Evolutionary conservation across 192 early-diverging fungal species (phyloP).

Genomic region (Piromyces finnis): DNA sequence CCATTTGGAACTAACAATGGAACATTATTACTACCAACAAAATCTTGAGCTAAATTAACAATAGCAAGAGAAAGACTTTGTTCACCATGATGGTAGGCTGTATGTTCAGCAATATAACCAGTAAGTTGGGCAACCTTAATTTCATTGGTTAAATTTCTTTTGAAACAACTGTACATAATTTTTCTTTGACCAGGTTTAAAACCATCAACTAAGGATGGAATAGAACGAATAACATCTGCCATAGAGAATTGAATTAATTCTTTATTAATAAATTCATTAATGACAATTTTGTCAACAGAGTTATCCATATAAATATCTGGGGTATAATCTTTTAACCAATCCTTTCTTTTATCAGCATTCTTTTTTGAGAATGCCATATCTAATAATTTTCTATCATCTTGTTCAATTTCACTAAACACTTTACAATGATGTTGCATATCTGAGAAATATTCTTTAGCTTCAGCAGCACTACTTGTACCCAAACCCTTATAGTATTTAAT

Average conservation of each 20-base stretch:
- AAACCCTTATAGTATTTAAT: slow-evolving; percentile 98
- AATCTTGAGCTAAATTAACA: slow-evolving; percentile 85
- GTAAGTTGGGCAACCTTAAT: slow-evolving; percentile 54
- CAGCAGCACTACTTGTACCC: slow-evolving; percentile 65
- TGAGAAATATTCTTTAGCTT: slow-evolving; percentile 86
- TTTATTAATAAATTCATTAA: slow-evolving; percentile 84
- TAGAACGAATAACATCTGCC: slow-evolving; percentile 86
- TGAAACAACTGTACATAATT: slow-evolving; percentile 72
- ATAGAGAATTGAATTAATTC: slow-evolving; percentile 89
- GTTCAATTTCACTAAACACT: slow-evolving; percentile 31
- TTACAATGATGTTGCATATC: slow-evolving; percentile 64
- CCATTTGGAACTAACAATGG: slow-evolving; percentile 66
- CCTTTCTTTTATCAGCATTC: slow-evolving; percentile 84
- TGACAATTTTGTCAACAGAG: slow-evolving; percentile 47
- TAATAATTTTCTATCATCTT: slow-evolving; percentile 54
- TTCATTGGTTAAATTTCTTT: slow-evolving; percentile 59
- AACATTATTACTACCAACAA: slow-evolving; percentile 83
- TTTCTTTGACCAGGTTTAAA: slow-evolving; percentile 95
- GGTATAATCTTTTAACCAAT: slow-evolving; percentile 65
- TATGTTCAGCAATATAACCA: slow-evolving; percentile 73
- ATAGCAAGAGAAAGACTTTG: slow-evolving; percentile 63
- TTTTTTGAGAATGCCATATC: slow-evolving; percentile 97
- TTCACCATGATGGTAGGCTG: slow-evolving; percentile 94
- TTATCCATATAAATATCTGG: slow-evolving; percentile 86
- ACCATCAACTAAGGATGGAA: slow-evolving; percentile 84